Evolutionary conservation across 1,284 basidiomycete genomes (phyloP).

Genomic region (Ganoderma lingzhi): DNA sequence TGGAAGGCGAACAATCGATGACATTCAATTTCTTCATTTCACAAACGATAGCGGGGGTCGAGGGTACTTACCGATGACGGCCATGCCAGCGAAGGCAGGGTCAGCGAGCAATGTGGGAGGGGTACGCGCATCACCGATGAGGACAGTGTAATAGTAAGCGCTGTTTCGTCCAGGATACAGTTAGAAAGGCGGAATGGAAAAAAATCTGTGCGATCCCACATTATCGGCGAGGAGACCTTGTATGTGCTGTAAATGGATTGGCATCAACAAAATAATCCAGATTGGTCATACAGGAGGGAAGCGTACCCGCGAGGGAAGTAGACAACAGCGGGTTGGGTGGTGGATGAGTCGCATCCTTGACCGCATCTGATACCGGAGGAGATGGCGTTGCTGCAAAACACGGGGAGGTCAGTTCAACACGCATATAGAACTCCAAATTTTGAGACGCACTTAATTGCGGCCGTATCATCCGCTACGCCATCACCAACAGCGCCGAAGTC

Average conservation of each 20-base stretch:
- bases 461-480: slow-evolving; percentile 74
- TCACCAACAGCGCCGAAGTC: slow-evolving; percentile 73
- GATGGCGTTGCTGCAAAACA: slow-evolving; percentile 57
- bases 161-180: not conserved
- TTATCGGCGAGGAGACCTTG: slow-evolving; percentile 65
- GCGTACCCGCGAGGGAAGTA: slow-evolving; percentile 59
- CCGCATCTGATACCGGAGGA: slow-evolving; percentile 65
- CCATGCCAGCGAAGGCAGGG: slow-evolving; percentile 65
- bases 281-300: not conserved
- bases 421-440: not conserved
- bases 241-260: slow-evolving; percentile 56
- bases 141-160: slow-evolving; percentile 72
- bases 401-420: not conserved
- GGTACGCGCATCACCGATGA: slow-evolving; percentile 69
- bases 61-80: slow-evolving; percentile 65
- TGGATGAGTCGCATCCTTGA: slow-evolving; percentile 50
- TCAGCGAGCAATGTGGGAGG: slow-evolving; percentile 66
- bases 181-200: not conserved
- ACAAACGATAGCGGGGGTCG: not conserved
- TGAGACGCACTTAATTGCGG: slow-evolving; percentile 65
- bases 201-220: slow-evolving; percentile 35
- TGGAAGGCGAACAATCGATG: slow-evolving; percentile 33
- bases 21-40: not conserved
- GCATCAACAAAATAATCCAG: slow-evolving; percentile 6
- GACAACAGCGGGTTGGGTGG: slow-evolving; percentile 57